Conservation (phyloP, 345 rosid genomes). For the Kandelia obovata region DNA sequence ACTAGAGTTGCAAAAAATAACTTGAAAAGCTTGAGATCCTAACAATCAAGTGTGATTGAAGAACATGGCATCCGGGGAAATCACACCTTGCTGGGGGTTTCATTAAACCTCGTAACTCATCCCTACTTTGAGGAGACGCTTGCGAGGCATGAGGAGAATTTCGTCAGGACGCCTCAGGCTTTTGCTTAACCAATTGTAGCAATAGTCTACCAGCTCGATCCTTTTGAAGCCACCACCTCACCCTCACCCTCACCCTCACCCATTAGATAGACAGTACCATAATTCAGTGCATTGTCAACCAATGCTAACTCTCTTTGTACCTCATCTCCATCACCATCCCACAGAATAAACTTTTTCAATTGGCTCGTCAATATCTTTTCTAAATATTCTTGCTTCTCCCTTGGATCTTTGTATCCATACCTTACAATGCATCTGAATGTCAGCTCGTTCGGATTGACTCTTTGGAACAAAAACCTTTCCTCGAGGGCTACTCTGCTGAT, state of each 20-base stretch:
- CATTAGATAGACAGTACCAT: conserved; percentile 44
- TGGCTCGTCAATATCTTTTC: conserved; percentile 29
- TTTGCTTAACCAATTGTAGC: conserved; percentile 43
- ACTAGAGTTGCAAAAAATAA: too few relatives aligned
- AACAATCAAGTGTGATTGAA: too few relatives aligned
- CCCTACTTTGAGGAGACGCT: conserved; percentile 52
- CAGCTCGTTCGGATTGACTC: conserved; percentile 30
- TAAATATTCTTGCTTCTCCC: conserved; percentile 29
- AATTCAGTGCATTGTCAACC: conserved; percentile 20
- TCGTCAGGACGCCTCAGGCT: conserved; percentile 37
- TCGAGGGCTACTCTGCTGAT: conserved; percentile 31
- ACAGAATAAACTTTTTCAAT: conserved; percentile 33
- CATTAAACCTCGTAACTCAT: conserved; percentile 49
- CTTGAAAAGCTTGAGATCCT: too few relatives aligned
- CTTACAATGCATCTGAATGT: conserved; percentile 44
- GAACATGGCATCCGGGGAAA: too few relatives aligned
- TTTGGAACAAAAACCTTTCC: conserved; percentile 38
- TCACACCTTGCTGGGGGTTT: neutral
- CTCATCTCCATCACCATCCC: neutral
- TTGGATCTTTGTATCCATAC: conserved; percentile 41
- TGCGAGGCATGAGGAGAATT: conserved; percentile 44
- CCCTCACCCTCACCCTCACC: conserved; percentile 52
- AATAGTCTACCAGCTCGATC: conserved; percentile 35
- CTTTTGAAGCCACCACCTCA: conserved; percentile 37
- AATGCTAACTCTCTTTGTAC: neutral